Evolutionary conservation across 228 moss, liverwort and hornwort species (phyloP).

Genomic region (Sphagnum fallax): DNA sequence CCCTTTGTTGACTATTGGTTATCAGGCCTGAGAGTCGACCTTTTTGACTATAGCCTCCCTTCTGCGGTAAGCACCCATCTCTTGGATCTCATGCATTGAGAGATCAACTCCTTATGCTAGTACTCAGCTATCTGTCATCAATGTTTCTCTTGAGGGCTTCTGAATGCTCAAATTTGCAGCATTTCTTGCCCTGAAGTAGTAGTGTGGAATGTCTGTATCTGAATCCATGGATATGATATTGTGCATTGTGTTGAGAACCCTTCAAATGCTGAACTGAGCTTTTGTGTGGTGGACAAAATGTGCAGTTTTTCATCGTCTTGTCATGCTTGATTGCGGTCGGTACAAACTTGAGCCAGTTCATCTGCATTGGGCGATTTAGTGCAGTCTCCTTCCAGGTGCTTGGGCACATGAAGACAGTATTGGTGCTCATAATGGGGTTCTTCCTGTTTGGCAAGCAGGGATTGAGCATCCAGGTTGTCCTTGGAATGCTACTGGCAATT

Average conservation of each 20-base stretch:
- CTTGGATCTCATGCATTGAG: background rate
- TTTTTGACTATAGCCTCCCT: slow-evolving; percentile 42
- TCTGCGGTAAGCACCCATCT: slow-evolving; percentile 27
- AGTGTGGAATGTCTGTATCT: too few relatives aligned
- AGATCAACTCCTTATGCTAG: background rate
- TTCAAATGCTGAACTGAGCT: too few relatives aligned
- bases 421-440: slow-evolving; percentile 45
- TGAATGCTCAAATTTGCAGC: background rate
- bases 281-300: background rate
- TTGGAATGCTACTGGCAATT: slow-evolving; percentile 45
- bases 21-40: slow-evolving; percentile 31
- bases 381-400: slow-evolving; percentile 56
- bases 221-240: too few relatives aligned
- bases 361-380: slow-evolving; percentile 53
- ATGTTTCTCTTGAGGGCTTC: background rate
- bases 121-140: background rate
- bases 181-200: too few relatives aligned
- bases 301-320: slow-evolving; percentile 47
- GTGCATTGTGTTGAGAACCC: too few relatives aligned
- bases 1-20: slow-evolving; percentile 51
- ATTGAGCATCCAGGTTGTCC: slow-evolving; percentile 33
- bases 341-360: slow-evolving; percentile 55
- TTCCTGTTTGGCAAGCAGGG: slow-evolving; percentile 38
- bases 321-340: slow-evolving; percentile 48
- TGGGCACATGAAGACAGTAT: slow-evolving; percentile 58